Percentiles rank a stretch among this genome's conserved stretches.
These are phyloP conservation scores for Kwoniella dendrophila DNA, from an alignment of 768 basidiomycete species.

Conservation along the genomic window DNA sequence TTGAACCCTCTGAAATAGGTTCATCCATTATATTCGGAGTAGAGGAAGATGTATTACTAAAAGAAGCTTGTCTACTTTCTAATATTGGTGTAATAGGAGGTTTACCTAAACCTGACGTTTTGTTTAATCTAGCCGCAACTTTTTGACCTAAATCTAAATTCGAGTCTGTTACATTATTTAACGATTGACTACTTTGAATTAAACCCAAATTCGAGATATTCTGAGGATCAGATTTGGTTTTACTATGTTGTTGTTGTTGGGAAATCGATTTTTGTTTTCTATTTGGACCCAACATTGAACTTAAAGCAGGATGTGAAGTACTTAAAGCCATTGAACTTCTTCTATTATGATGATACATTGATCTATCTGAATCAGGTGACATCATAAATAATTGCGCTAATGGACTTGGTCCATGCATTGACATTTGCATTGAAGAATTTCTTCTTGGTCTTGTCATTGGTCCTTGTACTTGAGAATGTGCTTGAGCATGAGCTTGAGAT, in stretches of 20 bases:
- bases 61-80: conserved; percentile 18
- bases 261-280: not conserved
- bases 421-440: conserved; percentile 45
- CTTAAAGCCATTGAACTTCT: conserved; percentile 25
- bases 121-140: conserved; percentile 2
- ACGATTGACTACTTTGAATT: too few species aligned
- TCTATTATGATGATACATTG: conserved; percentile 15
- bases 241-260: not conserved
- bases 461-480: conserved; percentile 5
- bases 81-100: conserved; percentile 28
- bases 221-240: conserved; percentile 1
- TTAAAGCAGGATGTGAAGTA: conserved; percentile 20
- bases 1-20: conserved; percentile 16
- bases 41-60: not conserved
- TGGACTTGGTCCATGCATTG: conserved; percentile 52
- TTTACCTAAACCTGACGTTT: not conserved
- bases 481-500: not conserved
- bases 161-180: too few species aligned
- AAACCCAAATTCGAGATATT: too few species aligned
- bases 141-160: not conserved
- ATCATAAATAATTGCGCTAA: conserved; percentile 51
- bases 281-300: conserved; percentile 17
- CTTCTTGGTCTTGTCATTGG: conserved; percentile 31
- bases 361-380: conserved; percentile 14
- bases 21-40: not conserved